phyloP scores from a whole-genome alignment of 768 basidiomycete species.

The Exidia glandulosa region DNA sequence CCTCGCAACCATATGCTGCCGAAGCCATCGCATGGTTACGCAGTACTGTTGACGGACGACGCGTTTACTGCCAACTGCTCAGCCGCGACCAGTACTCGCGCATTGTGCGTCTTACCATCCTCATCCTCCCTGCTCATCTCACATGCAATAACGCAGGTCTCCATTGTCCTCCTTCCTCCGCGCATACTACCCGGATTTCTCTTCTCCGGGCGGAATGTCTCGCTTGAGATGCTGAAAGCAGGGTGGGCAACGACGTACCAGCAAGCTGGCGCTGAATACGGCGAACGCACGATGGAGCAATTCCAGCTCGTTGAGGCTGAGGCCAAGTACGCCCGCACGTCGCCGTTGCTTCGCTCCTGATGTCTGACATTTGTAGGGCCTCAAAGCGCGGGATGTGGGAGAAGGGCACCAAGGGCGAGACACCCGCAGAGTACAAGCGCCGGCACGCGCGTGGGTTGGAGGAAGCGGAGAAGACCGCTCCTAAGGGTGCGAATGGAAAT shows the following conservation, averaged over 20 bases:
- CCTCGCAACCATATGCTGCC: slow-evolving; percentile 59
- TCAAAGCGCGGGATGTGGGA: slow-evolving; percentile 70
- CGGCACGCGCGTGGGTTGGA: slow-evolving; percentile 29
- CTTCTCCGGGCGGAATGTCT: slow-evolving; percentile 36
- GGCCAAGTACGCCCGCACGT: slow-evolving; percentile 44
- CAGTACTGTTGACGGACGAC: slow-evolving; percentile 40
- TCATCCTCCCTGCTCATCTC: background rate
- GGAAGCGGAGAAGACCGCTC: background rate
- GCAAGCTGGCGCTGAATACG: slow-evolving; percentile 73
- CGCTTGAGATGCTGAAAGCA: slow-evolving; percentile 65
- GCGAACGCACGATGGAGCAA: slow-evolving; percentile 49
- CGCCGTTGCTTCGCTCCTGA: background rate
- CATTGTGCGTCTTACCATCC: slow-evolving; percentile 39
- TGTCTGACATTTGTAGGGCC: slow-evolving; percentile 27
- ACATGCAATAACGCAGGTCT: slow-evolving; percentile 37
- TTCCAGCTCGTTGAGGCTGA: slow-evolving; percentile 51
- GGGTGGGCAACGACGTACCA: slow-evolving; percentile 72
- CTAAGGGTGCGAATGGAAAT: too few species aligned
- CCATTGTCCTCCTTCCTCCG: slow-evolving; percentile 46
- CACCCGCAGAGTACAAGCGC: slow-evolving; percentile 73
- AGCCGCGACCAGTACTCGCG: slow-evolving; percentile 77
- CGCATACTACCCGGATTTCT: slow-evolving; percentile 42
- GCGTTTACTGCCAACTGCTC: slow-evolving; percentile 60
- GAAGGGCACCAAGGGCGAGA: slow-evolving; percentile 41
- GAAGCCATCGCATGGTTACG: slow-evolving; percentile 72